Evolutionary conservation across 2,329 filamentous ascomycete genomes (phyloP).

Genomic region (Pyrenochaeta sp.): DNA sequence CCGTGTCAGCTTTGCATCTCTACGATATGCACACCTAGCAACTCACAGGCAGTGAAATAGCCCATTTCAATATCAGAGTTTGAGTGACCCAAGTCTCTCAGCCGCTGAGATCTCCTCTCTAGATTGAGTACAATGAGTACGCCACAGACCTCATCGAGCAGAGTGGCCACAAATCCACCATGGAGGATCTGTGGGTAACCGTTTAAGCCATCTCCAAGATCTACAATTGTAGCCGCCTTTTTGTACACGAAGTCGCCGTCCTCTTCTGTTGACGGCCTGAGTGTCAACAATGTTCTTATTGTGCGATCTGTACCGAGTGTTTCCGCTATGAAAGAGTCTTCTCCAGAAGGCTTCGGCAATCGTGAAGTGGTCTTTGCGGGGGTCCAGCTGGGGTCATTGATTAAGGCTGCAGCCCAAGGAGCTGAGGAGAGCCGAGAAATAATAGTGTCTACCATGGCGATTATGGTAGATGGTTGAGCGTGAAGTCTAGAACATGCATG

Average conservation of each 20-base stretch:
- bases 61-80: slow-evolving; percentile 13
- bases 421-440: slow-evolving; percentile 44
- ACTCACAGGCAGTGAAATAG: slow-evolving; percentile 48
- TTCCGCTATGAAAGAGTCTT: slow-evolving; percentile 63
- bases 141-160: slow-evolving; percentile 69
- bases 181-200: slow-evolving; percentile 64
- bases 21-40: too few relatives aligned
- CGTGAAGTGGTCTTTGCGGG: slow-evolving; percentile 49
- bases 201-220: slow-evolving; percentile 62
- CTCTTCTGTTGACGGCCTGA: slow-evolving; percentile 26
- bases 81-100: slow-evolving; percentile 6
- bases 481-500: slow-evolving; percentile 7
- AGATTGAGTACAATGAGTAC: slow-evolving; percentile 58
- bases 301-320: slow-evolving; percentile 62
- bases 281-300: slow-evolving; percentile 49
- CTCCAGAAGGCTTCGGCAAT: slow-evolving; percentile 42
- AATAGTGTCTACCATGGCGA: slow-evolving; percentile 30
- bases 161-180: slow-evolving; percentile 65
- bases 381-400: slow-evolving; percentile 53
- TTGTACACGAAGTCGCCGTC: slow-evolving; percentile 33
- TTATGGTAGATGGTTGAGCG: neutral
- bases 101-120: slow-evolving; percentile 26
- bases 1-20: slow-evolving; percentile 13
- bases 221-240: slow-evolving; percentile 51
- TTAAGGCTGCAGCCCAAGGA: slow-evolving; percentile 60